Percentiles rank a stretch among this genome's conserved stretches.
phyloP scores from a whole-genome alignment of 2,329 filamentous ascomycete genomes.

The Phyllosticta ampelicida region DNA sequence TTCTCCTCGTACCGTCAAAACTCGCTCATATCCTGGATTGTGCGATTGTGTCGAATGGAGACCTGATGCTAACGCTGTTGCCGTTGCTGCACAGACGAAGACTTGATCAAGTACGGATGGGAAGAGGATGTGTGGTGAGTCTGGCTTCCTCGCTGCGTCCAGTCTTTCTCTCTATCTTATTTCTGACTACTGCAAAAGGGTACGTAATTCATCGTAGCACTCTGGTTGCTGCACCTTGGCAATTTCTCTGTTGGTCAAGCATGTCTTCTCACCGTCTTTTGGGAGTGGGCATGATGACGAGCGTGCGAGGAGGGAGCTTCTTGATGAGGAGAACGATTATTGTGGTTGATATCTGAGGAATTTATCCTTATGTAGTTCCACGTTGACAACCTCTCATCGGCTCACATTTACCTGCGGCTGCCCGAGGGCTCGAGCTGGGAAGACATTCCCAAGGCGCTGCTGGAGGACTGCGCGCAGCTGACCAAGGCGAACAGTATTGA shows the following conservation, averaged over 20 bases:
- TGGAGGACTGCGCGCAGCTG: constrained; percentile 87
- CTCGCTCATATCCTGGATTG: too few species aligned
- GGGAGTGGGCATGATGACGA: neutral
- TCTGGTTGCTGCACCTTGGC: too few species aligned
- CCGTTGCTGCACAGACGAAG: constrained; percentile 59
- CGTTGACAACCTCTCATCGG: constrained; percentile 92
- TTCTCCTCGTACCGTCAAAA: too few species aligned
- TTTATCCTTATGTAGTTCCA: constrained; percentile 56
- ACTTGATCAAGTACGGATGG: constrained; percentile 87
- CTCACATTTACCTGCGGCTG: constrained; percentile 89
- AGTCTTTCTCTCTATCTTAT: neutral
- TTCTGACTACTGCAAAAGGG: neutral
- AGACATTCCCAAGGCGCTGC: constrained; percentile 58
- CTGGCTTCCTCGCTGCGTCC: neutral
- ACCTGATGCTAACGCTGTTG: neutral
- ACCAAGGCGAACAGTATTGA: constrained; percentile 99
- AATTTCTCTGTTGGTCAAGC: neutral
- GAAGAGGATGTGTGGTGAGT: constrained; percentile 88
- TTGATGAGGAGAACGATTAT: neutral
- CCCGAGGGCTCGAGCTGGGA: constrained; percentile 75
- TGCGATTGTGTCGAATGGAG: neutral
- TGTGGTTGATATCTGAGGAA: neutral
- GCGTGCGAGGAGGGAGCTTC: neutral
- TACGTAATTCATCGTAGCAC: neutral
- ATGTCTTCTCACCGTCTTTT: neutral